Conservation (phyloP, 2,329 filamentous ascomycete species). For the Aspergillus melleus region DNA sequence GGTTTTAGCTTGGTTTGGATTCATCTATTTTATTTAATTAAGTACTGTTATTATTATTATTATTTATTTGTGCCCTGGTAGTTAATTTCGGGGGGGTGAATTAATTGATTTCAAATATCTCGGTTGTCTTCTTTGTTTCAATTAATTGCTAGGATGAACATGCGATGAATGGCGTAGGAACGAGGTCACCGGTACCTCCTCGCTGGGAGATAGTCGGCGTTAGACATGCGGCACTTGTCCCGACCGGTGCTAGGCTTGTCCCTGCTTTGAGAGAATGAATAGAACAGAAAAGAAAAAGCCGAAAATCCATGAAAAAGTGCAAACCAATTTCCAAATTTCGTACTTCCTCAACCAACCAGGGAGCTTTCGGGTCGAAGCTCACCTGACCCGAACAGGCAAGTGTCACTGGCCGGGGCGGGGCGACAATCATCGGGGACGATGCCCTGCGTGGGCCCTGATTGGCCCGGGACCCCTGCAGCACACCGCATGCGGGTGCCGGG, state of each 20-base stretch:
- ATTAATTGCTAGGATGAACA: background rate
- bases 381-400: constrained; percentile 10
- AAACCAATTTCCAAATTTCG: background rate
- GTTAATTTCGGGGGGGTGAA: too few species aligned
- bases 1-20: too few species aligned
- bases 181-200: background rate
- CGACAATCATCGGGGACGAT: constrained; percentile 1
- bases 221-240: background rate
- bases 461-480: constrained; percentile 12
- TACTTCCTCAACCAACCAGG: background rate
- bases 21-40: background rate
- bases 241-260: background rate
- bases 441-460: background rate
- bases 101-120: background rate
- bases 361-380: background rate
- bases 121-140: constrained; percentile 1
- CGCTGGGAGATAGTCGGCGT: background rate
- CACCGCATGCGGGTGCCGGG: constrained; percentile 29
- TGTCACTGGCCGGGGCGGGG: constrained; percentile 4
- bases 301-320: too few species aligned
- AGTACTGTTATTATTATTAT: too few species aligned
- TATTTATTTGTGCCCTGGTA: too few species aligned
- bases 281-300: too few species aligned
- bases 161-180: background rate
- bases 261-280: background rate